Evolutionary conservation across 345 rosid genomes (phyloP).

Genomic region (Lepidium aucheri): DNA sequence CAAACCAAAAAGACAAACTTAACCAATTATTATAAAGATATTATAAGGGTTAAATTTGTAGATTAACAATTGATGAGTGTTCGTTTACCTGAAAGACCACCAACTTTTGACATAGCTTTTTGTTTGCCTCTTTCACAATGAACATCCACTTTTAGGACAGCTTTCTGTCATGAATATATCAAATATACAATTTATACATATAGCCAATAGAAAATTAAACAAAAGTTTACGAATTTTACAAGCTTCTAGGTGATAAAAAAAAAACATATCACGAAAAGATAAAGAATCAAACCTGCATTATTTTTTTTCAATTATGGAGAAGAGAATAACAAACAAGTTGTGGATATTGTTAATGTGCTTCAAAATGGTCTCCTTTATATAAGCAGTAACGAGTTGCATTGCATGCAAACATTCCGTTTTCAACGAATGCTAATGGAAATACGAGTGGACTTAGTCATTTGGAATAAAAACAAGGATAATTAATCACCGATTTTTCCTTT

Average conservation of each 20-base stretch:
- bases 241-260: not conserved
- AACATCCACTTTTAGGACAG: slow-evolving; percentile 38
- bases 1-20: too few species aligned
- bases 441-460: not conserved
- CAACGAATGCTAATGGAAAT: not conserved
- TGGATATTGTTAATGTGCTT: not conserved
- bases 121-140: slow-evolving; percentile 35
- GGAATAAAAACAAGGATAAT: not conserved
- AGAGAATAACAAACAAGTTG: not conserved
- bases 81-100: slow-evolving; percentile 40
- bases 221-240: not conserved
- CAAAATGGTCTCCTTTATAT: not conserved
- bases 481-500: not conserved
- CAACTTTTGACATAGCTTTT: slow-evolving; percentile 46
- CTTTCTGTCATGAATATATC: slow-evolving; percentile 34
- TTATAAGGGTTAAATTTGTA: too few species aligned
- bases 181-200: not conserved
- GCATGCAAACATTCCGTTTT: not conserved
- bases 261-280: not conserved
- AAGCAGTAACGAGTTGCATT: not conserved
- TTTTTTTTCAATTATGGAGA: not conserved
- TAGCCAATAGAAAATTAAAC: not conserved
- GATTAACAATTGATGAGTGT: not conserved
- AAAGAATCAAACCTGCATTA: slow-evolving; percentile 12
- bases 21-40: too few species aligned